Percentiles rank a stretch among this genome's conserved stretches.
Conservation (phyloP, 1,284 basidiomycete species). For the Fomitopsis pinicola region DNA sequence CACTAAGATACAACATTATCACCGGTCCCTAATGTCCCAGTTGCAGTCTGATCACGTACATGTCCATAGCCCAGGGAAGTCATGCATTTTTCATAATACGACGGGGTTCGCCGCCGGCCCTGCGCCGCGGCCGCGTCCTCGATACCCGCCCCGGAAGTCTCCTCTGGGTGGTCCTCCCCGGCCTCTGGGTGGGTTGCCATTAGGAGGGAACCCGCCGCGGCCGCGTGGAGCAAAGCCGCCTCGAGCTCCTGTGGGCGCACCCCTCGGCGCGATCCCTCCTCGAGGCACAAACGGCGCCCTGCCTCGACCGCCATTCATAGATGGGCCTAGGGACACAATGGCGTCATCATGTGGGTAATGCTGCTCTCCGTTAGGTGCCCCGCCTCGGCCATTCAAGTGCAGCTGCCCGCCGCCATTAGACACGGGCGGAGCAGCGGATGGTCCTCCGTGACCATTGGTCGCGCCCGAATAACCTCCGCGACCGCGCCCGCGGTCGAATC, state of each 20-base stretch:
- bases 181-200: conserved; percentile 12
- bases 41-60: neutral
- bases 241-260: conserved; percentile 7
- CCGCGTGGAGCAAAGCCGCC: conserved; percentile 28
- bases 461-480: neutral
- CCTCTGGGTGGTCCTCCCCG: conserved; percentile 14
- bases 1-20: conserved; percentile 1
- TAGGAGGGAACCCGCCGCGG: conserved; percentile 28
- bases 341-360: neutral
- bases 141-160: conserved; percentile 10
- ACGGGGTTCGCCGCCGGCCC: neutral
- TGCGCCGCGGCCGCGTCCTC: conserved; percentile 15
- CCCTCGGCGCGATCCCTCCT: conserved; percentile 1
- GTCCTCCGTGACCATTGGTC: conserved; percentile 8
- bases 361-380: neutral
- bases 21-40: neutral
- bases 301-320: conserved; percentile 8
- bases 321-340: neutral
- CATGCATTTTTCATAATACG: neutral
- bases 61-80: neutral
- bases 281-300: neutral
- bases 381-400: conserved; percentile 2
- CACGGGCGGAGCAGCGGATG: neutral
- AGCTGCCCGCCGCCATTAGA: neutral
- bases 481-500: conserved; percentile 20